Conservation (phyloP, 305 asterid genomes). For the Fraxinus albicans region DNA sequence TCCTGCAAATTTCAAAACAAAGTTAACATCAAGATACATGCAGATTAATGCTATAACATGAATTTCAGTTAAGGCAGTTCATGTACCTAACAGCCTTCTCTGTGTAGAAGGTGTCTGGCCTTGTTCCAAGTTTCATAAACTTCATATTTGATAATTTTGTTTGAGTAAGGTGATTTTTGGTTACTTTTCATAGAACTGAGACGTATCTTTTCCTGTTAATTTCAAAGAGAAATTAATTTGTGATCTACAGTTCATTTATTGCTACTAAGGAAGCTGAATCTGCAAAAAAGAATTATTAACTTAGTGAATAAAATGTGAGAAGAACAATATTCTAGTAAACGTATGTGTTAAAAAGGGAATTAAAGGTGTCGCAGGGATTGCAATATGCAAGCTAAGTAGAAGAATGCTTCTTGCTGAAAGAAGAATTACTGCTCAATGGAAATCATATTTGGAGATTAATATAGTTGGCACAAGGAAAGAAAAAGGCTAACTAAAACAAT, state of each 20-base stretch:
- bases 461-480: neutral
- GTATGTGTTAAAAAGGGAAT: neutral
- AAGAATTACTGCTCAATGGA: neutral
- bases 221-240: neutral
- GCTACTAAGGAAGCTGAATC: neutral
- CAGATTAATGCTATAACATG: neutral
- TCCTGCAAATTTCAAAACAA: constrained; percentile 25
- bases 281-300: neutral
- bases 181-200: constrained; percentile 9
- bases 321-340: neutral
- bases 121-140: constrained; percentile 76
- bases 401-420: neutral
- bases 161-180: constrained; percentile 4
- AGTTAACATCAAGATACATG: neutral
- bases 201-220: neutral
- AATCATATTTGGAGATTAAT: neutral
- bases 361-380: neutral
- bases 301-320: neutral
- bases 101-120: constrained; percentile 78
- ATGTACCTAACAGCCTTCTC: constrained; percentile 73
- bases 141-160: constrained; percentile 43
- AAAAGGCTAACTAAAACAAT: neutral
- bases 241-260: neutral
- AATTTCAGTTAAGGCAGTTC: neutral
- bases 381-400: neutral